A percentile compares a stretch with the other conserved stretches of the same genome.
Evolutionary conservation across 257 asterid genomes (phyloP).

Genomic region (Lycium ferocissimum): DNA sequence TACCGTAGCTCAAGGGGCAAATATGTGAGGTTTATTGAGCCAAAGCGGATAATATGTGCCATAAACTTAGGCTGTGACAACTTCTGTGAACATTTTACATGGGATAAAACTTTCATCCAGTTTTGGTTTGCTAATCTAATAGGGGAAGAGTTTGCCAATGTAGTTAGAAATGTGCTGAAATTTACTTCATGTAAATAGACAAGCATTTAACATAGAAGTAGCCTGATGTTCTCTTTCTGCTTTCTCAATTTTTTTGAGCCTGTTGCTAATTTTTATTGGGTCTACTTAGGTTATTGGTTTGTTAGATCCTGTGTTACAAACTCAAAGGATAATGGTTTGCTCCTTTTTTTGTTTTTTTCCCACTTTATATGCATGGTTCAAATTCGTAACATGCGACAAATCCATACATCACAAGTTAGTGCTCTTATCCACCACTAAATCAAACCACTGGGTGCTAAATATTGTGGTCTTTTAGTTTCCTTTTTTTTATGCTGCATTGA

Average conservation of each 20-base stretch:
- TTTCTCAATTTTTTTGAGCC: neutral
- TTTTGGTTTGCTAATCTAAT: constrained; percentile 30
- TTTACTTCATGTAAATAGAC: neutral
- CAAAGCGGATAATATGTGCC: neutral
- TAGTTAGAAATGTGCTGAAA: constrained; percentile 12
- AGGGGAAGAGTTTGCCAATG: neutral
- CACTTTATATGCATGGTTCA: neutral
- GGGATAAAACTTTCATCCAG: constrained; percentile 25
- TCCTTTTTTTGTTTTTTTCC: neutral
- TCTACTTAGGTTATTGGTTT: neutral
- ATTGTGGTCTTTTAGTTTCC: neutral
- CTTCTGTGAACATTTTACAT: constrained; percentile 31
- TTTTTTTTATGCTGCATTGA: neutral
- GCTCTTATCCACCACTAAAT: neutral
- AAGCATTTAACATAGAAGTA: neutral
- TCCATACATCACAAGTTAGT: neutral
- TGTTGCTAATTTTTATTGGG: neutral
- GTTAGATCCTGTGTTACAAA: neutral
- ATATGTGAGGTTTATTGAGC: no score
- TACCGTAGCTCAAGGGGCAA: no score
- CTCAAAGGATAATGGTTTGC: neutral
- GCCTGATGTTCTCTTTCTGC: neutral
- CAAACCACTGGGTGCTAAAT: neutral
- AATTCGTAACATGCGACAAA: neutral
- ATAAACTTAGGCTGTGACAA: neutral